Base-by-base conservation (phyloP, 2,329 filamentous ascomycete species). In the Gnomoniopsis smithogilvyi region DNA sequence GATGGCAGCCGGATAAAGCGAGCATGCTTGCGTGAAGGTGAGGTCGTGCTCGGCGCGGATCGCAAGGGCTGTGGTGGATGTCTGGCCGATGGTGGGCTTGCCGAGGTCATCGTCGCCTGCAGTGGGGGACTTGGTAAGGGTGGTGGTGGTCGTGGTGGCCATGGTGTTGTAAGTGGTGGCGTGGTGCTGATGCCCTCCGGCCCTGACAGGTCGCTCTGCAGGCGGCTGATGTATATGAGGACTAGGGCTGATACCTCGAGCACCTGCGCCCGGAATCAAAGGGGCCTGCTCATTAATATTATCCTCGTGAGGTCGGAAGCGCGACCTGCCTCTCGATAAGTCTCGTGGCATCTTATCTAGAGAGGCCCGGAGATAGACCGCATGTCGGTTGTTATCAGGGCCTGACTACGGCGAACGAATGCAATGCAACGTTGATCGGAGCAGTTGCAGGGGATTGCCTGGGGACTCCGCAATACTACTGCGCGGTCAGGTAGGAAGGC, bases 1-100 rank as follows among this genome's bases (percentile, higher is more conserved):
- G 21, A 80, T 76, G 8, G 78, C 77, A 26, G 73, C 72, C 15
- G 78, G 78, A 60, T 80, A 80, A 38, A 78, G 68, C 54, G 66
- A 70, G 56, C 74, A 65, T 0, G 78, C 76, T 38, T 79, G 64
- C 54, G 67, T 57, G 63, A 80, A 78, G 26, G 66, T 67, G 53
- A 78, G 63, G 47, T 67, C 66, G 63, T 76, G 74, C 63, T 79
- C 77, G 4, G 72, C 66, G 61, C 70, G 69, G 56, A 76, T 72
- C 30, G 74, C 75, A 14, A 59, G 53, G 38, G 60, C 60, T 10
- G 60, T 57, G 21, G 56, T 62, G 1, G 33, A 24, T 2, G 60
- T 62, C 50, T 59, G 60, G 14, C 60, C 60, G 36, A 60, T 43
- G 43, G 21, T 24, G 45, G 52, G 53, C 53, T 62, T 62, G 45